phyloP scores from a whole-genome alignment of 1,284 basidiomycete species.

The Tremellales sp. region DNA sequence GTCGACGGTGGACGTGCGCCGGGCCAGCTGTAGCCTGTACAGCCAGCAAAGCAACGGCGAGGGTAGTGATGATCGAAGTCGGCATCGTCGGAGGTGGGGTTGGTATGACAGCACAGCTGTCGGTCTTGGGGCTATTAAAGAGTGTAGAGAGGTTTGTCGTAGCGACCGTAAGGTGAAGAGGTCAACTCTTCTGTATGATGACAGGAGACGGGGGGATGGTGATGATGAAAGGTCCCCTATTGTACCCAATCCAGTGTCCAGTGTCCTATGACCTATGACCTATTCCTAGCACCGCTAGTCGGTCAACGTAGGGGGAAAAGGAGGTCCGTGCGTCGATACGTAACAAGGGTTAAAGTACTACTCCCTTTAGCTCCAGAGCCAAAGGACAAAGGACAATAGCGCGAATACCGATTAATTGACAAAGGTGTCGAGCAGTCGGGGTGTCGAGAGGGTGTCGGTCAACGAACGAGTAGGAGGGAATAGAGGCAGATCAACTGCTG shows the following conservation, averaged over 20 bases:
- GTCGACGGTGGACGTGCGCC: not conserved
- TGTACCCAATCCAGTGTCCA: too few species aligned
- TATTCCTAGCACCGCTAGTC: too few species aligned
- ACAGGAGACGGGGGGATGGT: too few species aligned
- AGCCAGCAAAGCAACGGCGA: conserved; percentile 60
- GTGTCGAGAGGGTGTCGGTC: not conserved
- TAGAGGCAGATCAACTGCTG: not conserved
- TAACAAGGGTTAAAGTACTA: not conserved
- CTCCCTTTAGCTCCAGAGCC: not conserved
- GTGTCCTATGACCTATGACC: too few species aligned
- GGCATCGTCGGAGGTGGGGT: conserved; percentile 56
- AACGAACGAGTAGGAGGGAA: not conserved
- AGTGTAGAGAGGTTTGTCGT: not conserved
- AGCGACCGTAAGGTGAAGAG: not conserved
- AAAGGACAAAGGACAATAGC: too few species aligned
- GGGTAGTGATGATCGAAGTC: conserved; percentile 82
- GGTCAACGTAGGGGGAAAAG: too few species aligned
- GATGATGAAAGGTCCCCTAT: too few species aligned
- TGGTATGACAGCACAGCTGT: not conserved
- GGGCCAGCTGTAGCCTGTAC: not conserved
- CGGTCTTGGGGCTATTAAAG: too few species aligned
- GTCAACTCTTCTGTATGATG: too few species aligned
- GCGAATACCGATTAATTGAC: too few species aligned
- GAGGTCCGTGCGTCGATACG: not conserved
- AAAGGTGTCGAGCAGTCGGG: too few species aligned